Evolutionary conservation across 805 yeast species (phyloP).

Genomic region (Candida ipomoeae): DNA sequence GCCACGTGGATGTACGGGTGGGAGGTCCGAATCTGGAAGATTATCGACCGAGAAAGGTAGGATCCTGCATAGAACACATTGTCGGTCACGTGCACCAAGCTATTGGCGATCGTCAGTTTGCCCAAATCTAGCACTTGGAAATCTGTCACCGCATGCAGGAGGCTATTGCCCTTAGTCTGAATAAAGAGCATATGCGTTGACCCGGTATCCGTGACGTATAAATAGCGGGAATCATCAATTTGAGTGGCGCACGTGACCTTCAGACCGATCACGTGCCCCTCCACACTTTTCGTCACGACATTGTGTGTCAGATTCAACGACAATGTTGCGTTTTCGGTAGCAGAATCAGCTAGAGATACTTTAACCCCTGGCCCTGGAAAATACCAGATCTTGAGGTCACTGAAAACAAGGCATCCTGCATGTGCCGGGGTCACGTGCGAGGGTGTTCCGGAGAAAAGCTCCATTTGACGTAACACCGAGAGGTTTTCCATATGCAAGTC

Average conservation of each 20-base stretch:
- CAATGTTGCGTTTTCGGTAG: slow-evolving; percentile 8
- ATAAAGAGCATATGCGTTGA: slow-evolving; percentile 24
- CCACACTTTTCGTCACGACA: slow-evolving; percentile 9
- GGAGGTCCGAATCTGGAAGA: slow-evolving; percentile 23
- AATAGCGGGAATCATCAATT: slow-evolving; percentile 26
- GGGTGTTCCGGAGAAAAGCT: slow-evolving; percentile 30
- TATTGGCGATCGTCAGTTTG: slow-evolving; percentile 27
- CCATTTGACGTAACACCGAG: slow-evolving; percentile 21
- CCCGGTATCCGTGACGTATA: slow-evolving; percentile 29
- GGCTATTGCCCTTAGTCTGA: background rate
- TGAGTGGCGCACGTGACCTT: slow-evolving; percentile 11
- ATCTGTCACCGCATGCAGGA: slow-evolving; percentile 8
- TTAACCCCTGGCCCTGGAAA: slow-evolving; percentile 18
- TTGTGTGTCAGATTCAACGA: slow-evolving; percentile 2
- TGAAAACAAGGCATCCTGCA: slow-evolving; percentile 22
- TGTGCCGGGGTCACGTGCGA: slow-evolving; percentile 20
- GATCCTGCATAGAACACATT: slow-evolving; percentile 31
- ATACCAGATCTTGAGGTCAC: slow-evolving; percentile 26
- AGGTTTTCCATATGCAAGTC: slow-evolving; percentile 6
- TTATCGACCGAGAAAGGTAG: slow-evolving; percentile 25
- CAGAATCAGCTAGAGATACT: slow-evolving; percentile 1
- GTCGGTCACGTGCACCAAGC: slow-evolving; percentile 24
- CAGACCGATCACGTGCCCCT: slow-evolving; percentile 6
- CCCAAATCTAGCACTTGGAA: slow-evolving; percentile 26
- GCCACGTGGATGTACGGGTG: slow-evolving; percentile 26